phyloP scores from a whole-genome alignment of 768 basidiomycete species.

The Tricholoma furcatifolium region DNA sequence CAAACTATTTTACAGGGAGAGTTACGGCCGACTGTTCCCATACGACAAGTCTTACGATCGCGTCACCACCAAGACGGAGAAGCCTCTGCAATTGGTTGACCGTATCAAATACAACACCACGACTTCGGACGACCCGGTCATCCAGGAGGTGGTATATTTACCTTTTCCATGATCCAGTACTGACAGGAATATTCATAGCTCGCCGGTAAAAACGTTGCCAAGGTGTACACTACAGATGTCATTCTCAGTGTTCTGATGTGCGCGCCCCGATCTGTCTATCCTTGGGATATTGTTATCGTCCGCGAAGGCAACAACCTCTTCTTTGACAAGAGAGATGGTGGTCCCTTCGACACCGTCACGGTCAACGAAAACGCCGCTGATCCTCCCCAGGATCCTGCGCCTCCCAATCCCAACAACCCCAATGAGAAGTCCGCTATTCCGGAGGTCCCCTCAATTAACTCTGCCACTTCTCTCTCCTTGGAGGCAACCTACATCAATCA shows the following conservation, averaged over 20 bases:
- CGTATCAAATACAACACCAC: constrained; percentile 97
- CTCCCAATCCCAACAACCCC: constrained; percentile 78
- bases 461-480: constrained; percentile 88
- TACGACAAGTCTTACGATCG: constrained; percentile 97
- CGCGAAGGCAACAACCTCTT: constrained; percentile 92
- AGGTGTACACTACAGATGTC: constrained; percentile 91
- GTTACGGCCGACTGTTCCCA: constrained; percentile 86
- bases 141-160: constrained; percentile 67
- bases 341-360: constrained; percentile 94
- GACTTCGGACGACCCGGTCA: constrained; percentile 96
- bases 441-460: constrained; percentile 86
- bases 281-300: constrained; percentile 97
- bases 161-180: constrained; percentile 3
- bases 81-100: constrained; percentile 88
- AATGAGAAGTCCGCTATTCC: constrained; percentile 58
- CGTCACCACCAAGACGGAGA: constrained; percentile 90
- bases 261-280: constrained; percentile 91
- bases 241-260: constrained; percentile 97
- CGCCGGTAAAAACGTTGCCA: constrained; percentile 76
- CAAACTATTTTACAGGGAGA: constrained; percentile 47
- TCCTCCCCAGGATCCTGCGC: constrained; percentile 80
- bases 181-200: constrained; percentile 45
- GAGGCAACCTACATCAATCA: constrained; percentile 99
- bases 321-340: constrained; percentile 97
- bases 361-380: constrained; percentile 99